Percentiles rank a stretch among this genome's conserved stretches.
Conservation (phyloP, 2,329 filamentous ascomycete genomes). For the Colletotrichum orchidophilum region DNA sequence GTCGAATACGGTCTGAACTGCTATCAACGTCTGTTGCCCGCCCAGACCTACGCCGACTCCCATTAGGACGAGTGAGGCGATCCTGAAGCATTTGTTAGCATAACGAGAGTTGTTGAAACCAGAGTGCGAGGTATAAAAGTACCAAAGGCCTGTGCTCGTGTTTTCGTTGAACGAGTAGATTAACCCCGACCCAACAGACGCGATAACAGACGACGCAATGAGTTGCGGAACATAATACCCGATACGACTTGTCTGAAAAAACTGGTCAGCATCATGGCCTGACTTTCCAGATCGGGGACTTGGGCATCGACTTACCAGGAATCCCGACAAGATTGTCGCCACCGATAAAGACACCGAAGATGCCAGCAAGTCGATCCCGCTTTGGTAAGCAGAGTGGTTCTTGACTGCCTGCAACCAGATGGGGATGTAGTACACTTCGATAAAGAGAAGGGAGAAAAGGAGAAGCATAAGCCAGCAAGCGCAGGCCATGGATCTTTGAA, state of each 20-base stretch:
- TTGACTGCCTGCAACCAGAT: conserved; percentile 8
- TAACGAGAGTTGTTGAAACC: neutral
- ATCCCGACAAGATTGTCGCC: neutral
- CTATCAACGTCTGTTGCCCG: conserved; percentile 26
- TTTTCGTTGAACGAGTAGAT: conserved; percentile 13
- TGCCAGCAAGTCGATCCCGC: conserved; percentile 49
- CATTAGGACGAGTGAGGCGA: conserved; percentile 3
- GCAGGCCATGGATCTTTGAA: neutral
- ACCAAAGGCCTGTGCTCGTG: conserved; percentile 24
- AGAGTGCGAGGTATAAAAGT: neutral
- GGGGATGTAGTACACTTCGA: neutral
- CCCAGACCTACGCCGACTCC: neutral
- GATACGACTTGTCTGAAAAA: conserved; percentile 4
- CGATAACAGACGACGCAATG: conserved; percentile 23
- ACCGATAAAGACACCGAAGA: conserved; percentile 56
- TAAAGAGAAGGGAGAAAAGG: neutral
- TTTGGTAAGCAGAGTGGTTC: neutral
- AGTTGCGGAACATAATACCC: conserved; percentile 35
- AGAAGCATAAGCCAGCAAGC: neutral
- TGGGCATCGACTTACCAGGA: neutral
- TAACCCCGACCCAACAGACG: conserved; percentile 14
- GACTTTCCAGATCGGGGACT: no score
- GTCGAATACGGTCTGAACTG: conserved; percentile 23
- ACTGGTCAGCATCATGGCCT: neutral
- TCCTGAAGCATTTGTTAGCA: neutral